Base-by-base conservation (phyloP, 106 monocot species). In the Dactylorhiza incarnata region DNA sequence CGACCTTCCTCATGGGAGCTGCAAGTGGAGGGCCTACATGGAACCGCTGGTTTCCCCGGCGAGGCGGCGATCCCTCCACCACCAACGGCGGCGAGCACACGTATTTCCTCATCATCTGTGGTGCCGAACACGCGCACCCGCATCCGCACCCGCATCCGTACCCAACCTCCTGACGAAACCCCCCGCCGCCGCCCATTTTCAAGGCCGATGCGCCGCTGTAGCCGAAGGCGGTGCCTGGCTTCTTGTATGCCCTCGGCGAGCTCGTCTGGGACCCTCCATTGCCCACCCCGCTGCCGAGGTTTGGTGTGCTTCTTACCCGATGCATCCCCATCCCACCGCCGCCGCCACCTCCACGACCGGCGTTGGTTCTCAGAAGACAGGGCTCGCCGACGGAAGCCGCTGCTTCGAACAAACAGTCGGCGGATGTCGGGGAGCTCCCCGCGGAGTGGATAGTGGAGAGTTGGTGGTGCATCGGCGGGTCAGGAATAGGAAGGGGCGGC, bases 281-380 rank as follows among this genome's bases (percentile, higher is more conserved):
- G 49, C 51, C 25, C 17, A 12, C 3, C 1, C 9, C n/a, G 11
- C 22, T 45, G 44, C 74, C 44, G 24, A 80, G 80, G 56, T 80
- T 74, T 5, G 80, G 80, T 6, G 80, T 80, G 51, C 80, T 80
- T 10, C 50, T 58, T n/a, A 80, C 80, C 6, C 80, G 62, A 11
- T 74, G 74, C 72, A 78, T 78, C 7, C 78, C 78, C 72, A 78
- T 78, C 7, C 78, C 78, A 4, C 43, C 53, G 13, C 55, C 46
- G 0, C 37, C 72, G 6, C 22, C 12, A 5, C 43, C 23, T 76
- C n/a, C n/a, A 9, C 22, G 45, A 16, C 63, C 76, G 13, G n/a
- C 13, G 59, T 19, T 19, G 59, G 52, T 1, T 17, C 10, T 2
- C 59, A 14, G 17, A n/a, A 6, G 59, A 19, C 14, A n/a, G 0